Base-by-base conservation (phyloP, 2,329 filamentous ascomycete genomes). In the Didymella sp. region DNA sequence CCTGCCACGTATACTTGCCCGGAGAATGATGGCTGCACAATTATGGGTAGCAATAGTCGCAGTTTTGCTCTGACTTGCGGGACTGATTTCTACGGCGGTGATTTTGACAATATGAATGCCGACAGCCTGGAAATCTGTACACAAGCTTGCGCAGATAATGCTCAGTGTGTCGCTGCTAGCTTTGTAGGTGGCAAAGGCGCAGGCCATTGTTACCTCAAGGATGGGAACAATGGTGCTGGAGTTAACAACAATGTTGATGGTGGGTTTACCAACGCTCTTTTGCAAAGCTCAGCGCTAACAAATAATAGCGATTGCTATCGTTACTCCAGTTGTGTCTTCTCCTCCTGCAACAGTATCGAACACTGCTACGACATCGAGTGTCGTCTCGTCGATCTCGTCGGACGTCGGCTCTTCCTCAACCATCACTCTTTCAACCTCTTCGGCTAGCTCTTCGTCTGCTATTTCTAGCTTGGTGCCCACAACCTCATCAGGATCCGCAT, bases 201-300 rank as follows among this genome's bases (percentile, higher is more conserved):
- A 9, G 47, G 47, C 3, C 25, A 15, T 24, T 43, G 48, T n/a
- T 43, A 51, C 13, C 38, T 51, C 19, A 51, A 51, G 27, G 19
- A 9, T n/a, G 17, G 6, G 6, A 43, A 35, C 4, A 51, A 51
- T 12, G 19, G 19, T 11, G 27, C 11, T 24, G 13, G 2, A 6
- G 6, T 5, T 21, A 51, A 35, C 21, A 12, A 33, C 21, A 25
- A 35, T 17, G 38, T 51, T n/a, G 38, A 51, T 12, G 48, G 45
- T 48, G 30, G 15, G 45, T 40, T 28, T 28, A 28, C 27, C 27
- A n/a, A n/a, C n/a, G n/a, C n/a, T n/a, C n/a, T n/a, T n/a, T n/a
- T n/a, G n/a, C n/a, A n/a, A n/a, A n/a, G n/a, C n/a, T n/a, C n/a
- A n/a, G n/a, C n/a, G n/a, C n/a, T n/a, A n/a, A n/a, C n/a, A n/a